Base-by-base conservation (phyloP, 2,329 filamentous ascomycete species). In the Xylaria sp. region DNA sequence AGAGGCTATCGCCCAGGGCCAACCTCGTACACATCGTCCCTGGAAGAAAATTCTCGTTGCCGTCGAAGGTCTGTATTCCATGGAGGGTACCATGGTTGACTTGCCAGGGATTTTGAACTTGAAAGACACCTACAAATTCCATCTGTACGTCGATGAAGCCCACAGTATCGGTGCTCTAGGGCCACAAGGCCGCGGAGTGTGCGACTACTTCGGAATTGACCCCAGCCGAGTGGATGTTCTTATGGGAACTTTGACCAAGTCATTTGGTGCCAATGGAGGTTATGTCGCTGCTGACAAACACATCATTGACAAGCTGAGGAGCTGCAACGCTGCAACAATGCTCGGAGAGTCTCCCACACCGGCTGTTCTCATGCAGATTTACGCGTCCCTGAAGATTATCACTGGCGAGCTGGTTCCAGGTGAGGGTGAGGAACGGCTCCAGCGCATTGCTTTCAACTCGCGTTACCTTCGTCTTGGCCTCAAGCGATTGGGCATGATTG, bases 31-130 rank as follows among this genome's bases (percentile, higher is more conserved):
- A n/a, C 96, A 99, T 81, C 92, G 96, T 36, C 96, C 96, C 0
- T 99, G 96, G 96, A 97, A 97, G 87, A 99, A 98, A 89, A 98
- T 99, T 69, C 81, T 99, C 60, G 93, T 99, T 53, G 94, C 95
- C 44, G 93, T 99, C 44, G 96, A 99, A 80, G 96, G 96, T 74
- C 87, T 99, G 23, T 99, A 99, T 86, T 98, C 95, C 0, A 99
- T 99, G 96, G 96, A 99, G 83, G 96, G 96, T 58, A 97, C 94
- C 73, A 97, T 99, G 93, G 96, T 93, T 81, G 96, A 99, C 79
- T 88, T 99, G n/a, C 96, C 96, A 1, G 93, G 93, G 69, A 85
- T 99, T 59, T 83, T 99, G 67, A 88, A 86, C 59, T 86, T 99
- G 73, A 97, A 97, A 88, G 91, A 91, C 79, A 94, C 93, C 81